Base-by-base conservation (phyloP, 2,329 filamentous ascomycete genomes). In the Hymenoscyphus repandus region DNA sequence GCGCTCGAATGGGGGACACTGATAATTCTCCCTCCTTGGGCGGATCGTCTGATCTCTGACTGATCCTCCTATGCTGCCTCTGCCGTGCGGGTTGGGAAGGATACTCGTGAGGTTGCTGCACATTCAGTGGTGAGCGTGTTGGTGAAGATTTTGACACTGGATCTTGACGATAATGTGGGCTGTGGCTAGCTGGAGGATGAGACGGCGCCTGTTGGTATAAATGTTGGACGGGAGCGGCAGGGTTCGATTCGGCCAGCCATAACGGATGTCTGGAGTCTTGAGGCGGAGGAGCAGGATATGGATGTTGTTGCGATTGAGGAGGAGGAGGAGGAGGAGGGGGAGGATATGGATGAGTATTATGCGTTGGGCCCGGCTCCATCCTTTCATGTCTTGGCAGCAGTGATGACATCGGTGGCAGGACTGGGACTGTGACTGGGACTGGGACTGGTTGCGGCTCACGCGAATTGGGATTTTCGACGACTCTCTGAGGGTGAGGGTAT, bases 391-490 rank as follows among this genome's bases (percentile, higher is more conserved):
- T 57, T 22, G 46, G 46, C 42, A 60, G 40, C 1, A 61, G 47
- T 12, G 57, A 58, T 30, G 58, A 57, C 59, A 60, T 61, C 6
- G 59, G 53, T 12, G 59, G 59, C 12, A 61, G 44, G 1, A 50
- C n/a, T n/a, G n/a, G n/a, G n/a, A n/a, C n/a, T n/a, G n/a, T n/a
- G n/a, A n/a, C n/a, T n/a, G n/a, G n/a, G n/a, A n/a, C n/a, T n/a
- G n/a, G n/a, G n/a, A n/a, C 52, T 15, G 39, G 45, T 42, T 56
- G 46, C 30, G 39, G 13, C 17, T 36, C 45, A 17, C 27, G 22
- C n/a, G 33, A 18, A 41, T 27, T 45, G 20, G 20, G 36, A 32
- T 32, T 15, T 13, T 51, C 43, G 33, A n/a, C 36, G 15, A 33
- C 30, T 43, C 43, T 45, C 15, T 6, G 37, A 48, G 43, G 30